Conservation (phyloP, 208 protist genomes). For the Acanthamoeba lenticulata region DNA sequence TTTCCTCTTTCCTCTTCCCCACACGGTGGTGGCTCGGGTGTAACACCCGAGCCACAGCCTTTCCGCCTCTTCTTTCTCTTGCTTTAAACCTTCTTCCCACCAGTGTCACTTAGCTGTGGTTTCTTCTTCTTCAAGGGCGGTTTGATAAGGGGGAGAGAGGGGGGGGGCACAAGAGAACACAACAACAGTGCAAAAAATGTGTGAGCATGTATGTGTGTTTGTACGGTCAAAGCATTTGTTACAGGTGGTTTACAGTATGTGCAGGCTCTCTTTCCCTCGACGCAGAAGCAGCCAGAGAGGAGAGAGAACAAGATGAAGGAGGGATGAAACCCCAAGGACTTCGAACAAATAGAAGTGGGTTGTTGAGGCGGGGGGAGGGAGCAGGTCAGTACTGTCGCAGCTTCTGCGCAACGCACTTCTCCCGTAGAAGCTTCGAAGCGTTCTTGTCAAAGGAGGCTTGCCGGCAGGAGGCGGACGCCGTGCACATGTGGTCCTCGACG, state of each 20-base stretch:
- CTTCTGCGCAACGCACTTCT: slow-evolving; percentile 78
- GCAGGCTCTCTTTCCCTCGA: background rate
- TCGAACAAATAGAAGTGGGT: background rate
- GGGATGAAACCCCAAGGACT: background rate
- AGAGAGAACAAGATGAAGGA: background rate
- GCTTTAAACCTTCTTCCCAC: too few relatives aligned
- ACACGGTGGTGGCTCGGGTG: background rate
- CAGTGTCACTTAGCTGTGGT: too few relatives aligned
- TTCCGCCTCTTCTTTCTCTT: too few relatives aligned
- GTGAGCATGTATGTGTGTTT: too few relatives aligned
- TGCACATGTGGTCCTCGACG: slow-evolving; percentile 80
- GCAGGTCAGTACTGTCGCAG: background rate
- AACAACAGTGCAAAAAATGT: too few relatives aligned
- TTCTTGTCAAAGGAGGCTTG: slow-evolving; percentile 76
- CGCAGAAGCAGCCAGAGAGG: background rate
- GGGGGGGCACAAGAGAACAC: too few relatives aligned
- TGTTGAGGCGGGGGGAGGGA: background rate
- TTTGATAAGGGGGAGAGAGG: too few relatives aligned
- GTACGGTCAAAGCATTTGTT: too few relatives aligned
- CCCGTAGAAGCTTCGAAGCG: slow-evolving; percentile 71
- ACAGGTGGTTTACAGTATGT: background rate
- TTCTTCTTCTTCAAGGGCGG: too few relatives aligned
- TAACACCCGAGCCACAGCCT: too few relatives aligned
- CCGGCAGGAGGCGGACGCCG: slow-evolving; percentile 71
- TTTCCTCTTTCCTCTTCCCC: too few relatives aligned